Conservation (phyloP, 345 rosid genomes). For the Populus tremula region DNA sequence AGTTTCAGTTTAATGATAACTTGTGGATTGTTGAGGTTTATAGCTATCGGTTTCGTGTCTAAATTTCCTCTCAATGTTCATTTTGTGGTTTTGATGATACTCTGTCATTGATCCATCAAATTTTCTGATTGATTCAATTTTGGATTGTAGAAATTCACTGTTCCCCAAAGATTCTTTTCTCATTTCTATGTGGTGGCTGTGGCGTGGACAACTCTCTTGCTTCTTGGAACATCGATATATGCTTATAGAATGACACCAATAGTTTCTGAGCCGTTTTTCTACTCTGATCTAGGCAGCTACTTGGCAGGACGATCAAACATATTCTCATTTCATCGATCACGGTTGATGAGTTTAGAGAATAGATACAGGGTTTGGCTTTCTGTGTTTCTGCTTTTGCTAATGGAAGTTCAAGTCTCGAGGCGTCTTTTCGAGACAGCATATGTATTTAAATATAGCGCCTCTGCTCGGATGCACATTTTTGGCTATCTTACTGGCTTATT, state of each 20-base stretch:
- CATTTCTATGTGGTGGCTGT: conserved; percentile 66
- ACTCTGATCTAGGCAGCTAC: conserved; percentile 38
- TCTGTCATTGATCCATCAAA: not conserved
- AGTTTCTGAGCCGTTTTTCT: conserved; percentile 37
- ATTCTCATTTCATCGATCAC: conserved; percentile 44
- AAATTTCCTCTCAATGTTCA: not conserved
- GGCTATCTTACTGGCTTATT: conserved; percentile 55
- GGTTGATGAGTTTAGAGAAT: conserved; percentile 33
- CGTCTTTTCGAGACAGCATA: conserved; percentile 59
- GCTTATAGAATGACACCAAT: conserved; percentile 45
- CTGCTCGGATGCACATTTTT: conserved; percentile 60
- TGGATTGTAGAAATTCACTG: conserved; percentile 54
- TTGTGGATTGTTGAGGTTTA: not conserved
- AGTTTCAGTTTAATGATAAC: not conserved
- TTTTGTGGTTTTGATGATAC: not conserved
- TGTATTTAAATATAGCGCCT: conserved; percentile 58
- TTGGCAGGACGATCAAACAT: conserved; percentile 51
- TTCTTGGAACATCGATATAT: conserved; percentile 53
- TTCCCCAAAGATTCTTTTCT: conserved; percentile 66
- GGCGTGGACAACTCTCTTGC: conserved; percentile 62
- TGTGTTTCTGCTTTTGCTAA: conserved; percentile 57
- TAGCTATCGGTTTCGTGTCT: not conserved
- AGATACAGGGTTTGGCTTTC: conserved; percentile 47
- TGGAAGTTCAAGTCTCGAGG: conserved; percentile 70
- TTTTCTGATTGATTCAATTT: not conserved